Conservation (phyloP, 768 basidiomycete genomes). For the Suillus paluster region DNA sequence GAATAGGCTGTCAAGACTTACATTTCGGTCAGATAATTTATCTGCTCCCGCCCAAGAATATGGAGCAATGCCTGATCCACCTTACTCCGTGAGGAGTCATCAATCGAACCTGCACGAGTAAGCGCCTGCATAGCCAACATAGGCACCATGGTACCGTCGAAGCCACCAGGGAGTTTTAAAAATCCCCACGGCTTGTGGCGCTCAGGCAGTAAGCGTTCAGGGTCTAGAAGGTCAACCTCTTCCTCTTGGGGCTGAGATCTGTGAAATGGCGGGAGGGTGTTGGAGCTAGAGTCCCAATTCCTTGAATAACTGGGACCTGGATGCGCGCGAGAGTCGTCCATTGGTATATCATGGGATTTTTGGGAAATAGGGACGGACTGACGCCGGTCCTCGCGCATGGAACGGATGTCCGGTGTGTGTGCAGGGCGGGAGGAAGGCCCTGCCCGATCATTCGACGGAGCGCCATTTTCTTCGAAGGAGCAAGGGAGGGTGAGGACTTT, state of each 20-base stretch:
- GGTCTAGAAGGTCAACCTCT: constrained; percentile 36
- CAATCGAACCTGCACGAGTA: constrained; percentile 31
- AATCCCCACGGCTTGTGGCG: constrained; percentile 44
- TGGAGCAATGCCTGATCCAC: constrained; percentile 33
- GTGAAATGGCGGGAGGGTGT: constrained; percentile 20
- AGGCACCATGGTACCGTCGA: constrained; percentile 49
- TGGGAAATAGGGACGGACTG: constrained; percentile 26
- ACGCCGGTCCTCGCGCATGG: constrained; percentile 24
- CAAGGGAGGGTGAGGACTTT: constrained; percentile 51
- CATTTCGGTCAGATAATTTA: constrained; percentile 44
- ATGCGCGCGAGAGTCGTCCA: constrained; percentile 24
- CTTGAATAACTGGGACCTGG: constrained; percentile 20
- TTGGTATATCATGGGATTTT: constrained; percentile 20
- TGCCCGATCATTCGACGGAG: constrained; percentile 14
- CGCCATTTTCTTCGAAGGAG: constrained; percentile 44
- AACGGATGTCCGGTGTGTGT: constrained; percentile 24
- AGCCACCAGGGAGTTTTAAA: constrained; percentile 39
- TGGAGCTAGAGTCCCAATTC: constrained; percentile 23
- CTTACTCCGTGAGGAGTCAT: constrained; percentile 27
- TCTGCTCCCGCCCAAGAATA: constrained; percentile 40
- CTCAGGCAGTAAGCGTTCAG: constrained; percentile 41
- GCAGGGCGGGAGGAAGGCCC: constrained; percentile 17
- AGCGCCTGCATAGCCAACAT: constrained; percentile 51
- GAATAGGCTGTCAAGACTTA: constrained; percentile 20
- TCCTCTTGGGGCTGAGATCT: constrained; percentile 23